phyloP scores from a whole-genome alignment of 305 asterid genomes.

The Lippia alba region DNA sequence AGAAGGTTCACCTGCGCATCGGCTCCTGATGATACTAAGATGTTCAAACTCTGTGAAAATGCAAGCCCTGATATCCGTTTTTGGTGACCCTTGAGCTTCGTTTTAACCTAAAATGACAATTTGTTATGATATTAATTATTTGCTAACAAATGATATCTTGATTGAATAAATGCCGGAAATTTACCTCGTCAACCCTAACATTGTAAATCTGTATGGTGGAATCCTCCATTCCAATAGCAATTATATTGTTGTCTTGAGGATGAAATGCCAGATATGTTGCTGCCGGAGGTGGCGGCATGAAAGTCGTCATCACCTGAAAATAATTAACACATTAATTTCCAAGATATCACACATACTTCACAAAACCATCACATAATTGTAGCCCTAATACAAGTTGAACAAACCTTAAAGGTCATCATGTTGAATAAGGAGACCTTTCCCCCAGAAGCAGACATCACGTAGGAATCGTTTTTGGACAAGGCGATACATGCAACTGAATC shows the following conservation, averaged over 20 bases:
- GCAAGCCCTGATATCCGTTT: conserved; percentile 95
- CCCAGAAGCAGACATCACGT: conserved; percentile 98
- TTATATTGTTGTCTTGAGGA: conserved; percentile 93
- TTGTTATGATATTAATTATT: background rate
- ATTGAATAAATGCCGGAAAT: conserved; percentile 20
- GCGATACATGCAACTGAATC: conserved; percentile 94
- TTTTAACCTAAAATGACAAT: conserved; percentile 62
- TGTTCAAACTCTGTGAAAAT: conserved; percentile 82
- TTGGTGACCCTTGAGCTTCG: conserved; percentile 96
- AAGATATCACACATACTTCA: conserved; percentile 18
- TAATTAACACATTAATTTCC: conserved; percentile 28
- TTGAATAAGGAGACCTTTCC: conserved; percentile 96
- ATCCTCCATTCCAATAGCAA: conserved; percentile 98
- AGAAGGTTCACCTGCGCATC: conserved; percentile 82
- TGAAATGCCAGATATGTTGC: conserved; percentile 93
- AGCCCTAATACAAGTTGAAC: conserved; percentile 14
- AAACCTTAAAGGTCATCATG: conserved; percentile 98
- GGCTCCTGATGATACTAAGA: conserved; percentile 94
- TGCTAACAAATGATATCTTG: conserved; percentile 2
- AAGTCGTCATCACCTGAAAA: conserved; percentile 90
- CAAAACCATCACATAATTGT: background rate
- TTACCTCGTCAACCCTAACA: conserved; percentile 96
- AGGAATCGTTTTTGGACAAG: conserved; percentile 89
- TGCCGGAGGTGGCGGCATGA: conserved; percentile 98
- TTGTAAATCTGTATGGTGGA: conserved; percentile 91